phyloP scores from a whole-genome alignment of 257 asterid species.

The Cynanchum wilfordii region DNA sequence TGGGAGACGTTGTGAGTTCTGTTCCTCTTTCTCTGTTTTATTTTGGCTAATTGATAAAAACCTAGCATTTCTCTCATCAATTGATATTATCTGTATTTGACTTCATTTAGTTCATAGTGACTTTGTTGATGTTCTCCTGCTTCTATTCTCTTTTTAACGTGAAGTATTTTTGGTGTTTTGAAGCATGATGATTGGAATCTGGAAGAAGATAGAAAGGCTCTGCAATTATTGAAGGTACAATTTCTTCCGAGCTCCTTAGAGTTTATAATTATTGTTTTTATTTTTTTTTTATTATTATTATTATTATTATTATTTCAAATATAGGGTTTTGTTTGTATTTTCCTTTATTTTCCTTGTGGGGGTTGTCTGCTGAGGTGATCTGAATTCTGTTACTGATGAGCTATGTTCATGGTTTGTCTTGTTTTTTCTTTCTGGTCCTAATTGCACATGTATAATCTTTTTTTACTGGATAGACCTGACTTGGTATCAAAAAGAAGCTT shows the following conservation, averaged over 20 bases:
- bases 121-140: not conserved
- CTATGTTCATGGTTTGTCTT: not conserved
- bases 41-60: not conserved
- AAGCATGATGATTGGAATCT: slow-evolving; percentile 93
- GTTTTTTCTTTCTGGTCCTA: not conserved
- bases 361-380: not conserved
- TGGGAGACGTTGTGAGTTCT: slow-evolving; percentile 76
- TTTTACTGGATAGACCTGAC: not conserved
- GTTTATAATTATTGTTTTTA: not conserved
- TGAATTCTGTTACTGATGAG: not conserved
- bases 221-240: slow-evolving; percentile 65
- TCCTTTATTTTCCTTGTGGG: not conserved
- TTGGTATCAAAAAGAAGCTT: not conserved
- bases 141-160: not conserved
- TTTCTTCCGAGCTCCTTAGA: slow-evolving; percentile 2
- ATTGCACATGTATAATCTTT: not conserved
- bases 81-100: not conserved
- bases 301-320: too few species aligned
- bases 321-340: too few species aligned
- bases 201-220: slow-evolving; percentile 79
- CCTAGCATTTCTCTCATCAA: not conserved
- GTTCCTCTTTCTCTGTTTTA: slow-evolving; percentile 12
- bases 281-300: not conserved
- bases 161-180: slow-evolving; percentile 13
- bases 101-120: not conserved